Evolutionary conservation across 768 basidiomycete species (phyloP).

Genomic region (Trametes gibbosa): DNA sequence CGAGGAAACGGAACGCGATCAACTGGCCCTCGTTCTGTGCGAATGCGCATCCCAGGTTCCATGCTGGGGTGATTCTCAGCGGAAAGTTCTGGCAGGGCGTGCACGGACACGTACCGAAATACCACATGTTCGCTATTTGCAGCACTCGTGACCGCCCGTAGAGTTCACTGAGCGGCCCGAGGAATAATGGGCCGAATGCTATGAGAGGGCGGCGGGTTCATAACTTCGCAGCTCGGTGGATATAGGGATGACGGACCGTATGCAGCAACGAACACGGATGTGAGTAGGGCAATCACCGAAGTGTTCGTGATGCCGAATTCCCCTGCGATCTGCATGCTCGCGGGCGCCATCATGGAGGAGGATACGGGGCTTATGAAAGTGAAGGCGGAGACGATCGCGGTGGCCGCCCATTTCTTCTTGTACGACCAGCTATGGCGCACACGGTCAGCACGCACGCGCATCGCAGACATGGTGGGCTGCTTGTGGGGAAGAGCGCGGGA

Average conservation of each 20-base stretch:
- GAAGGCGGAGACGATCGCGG: slow-evolving; percentile 61
- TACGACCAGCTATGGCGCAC: slow-evolving; percentile 48
- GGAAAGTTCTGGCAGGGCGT: not conserved
- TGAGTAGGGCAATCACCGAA: slow-evolving; percentile 52
- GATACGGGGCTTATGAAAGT: slow-evolving; percentile 68
- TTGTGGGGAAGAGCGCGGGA: too few relatives aligned
- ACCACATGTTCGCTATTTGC: slow-evolving; percentile 62
- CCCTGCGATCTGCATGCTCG: slow-evolving; percentile 45
- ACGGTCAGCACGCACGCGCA: not conserved
- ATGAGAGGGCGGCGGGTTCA: slow-evolving; percentile 6
- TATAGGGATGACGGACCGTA: slow-evolving; percentile 44
- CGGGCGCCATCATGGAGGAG: slow-evolving; percentile 73
- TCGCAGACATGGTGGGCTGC: not conserved
- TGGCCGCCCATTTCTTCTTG: slow-evolving; percentile 61
- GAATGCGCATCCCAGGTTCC: slow-evolving; percentile 46
- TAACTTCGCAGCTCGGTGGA: too few relatives aligned
- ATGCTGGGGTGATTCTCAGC: slow-evolving; percentile 33
- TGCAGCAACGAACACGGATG: slow-evolving; percentile 55
- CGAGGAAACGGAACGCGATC: slow-evolving; percentile 38
- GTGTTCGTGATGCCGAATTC: slow-evolving; percentile 53
- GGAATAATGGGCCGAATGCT: slow-evolving; percentile 46
- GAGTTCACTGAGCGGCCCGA: slow-evolving; percentile 69
- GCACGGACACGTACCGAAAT: slow-evolving; percentile 42
- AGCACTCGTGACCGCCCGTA: slow-evolving; percentile 61
- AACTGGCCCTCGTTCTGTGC: slow-evolving; percentile 30